Evolutionary conservation across 2,329 filamentous ascomycete species (phyloP), one percentile per base, ranked within the genome.

Genomic region (Fusarium ramigenum): DNA sequence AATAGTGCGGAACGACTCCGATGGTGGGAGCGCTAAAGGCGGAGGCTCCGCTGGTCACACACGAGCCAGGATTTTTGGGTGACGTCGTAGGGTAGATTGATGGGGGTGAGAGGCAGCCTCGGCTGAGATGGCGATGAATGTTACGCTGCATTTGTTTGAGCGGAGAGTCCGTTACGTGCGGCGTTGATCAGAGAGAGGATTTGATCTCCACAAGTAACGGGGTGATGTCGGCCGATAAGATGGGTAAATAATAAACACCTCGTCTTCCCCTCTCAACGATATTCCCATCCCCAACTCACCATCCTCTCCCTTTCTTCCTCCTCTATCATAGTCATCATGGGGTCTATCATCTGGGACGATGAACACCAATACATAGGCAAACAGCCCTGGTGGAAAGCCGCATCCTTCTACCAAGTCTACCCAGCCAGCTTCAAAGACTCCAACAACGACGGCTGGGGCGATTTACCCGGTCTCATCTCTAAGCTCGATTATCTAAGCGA

Each of bases 401-500:
- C 84, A 2, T 80, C 81, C 14, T 83, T 86, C 57, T 86, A 85
- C 56, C 86, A 89, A 78, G 84, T 90, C 57, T 90, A 90, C 67
- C 88, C 89, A 6, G 87, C 89, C 18, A 87, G 85, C 67, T 91
- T 90, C 82, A 84, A 86, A 52, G 88, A 89, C 75, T 87, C 87
- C 34, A 86, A 89, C 43, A 83, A 83, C n/a, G 88, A 89, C 49
- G 91, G 91, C 43, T 88, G 90, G 83, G 91, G 91, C 6, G 90
- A 93, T 75, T 86, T 93, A 39, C 87, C 86, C 3, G 91, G 91
- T 18, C 88, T 93, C 59, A 89, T 90, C 18, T 88, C 88, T 15
- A 87, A 91, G 77, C 81, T 93, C 4, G 89, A 92, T 78, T 91
- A 93, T 76, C 84, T 93, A 54, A 84, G 88, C 58, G 83, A 88